Evolutionary conservation across 371 early-diverging fungal species (phyloP).

Genomic region (Rhizopus arrhizus): DNA sequence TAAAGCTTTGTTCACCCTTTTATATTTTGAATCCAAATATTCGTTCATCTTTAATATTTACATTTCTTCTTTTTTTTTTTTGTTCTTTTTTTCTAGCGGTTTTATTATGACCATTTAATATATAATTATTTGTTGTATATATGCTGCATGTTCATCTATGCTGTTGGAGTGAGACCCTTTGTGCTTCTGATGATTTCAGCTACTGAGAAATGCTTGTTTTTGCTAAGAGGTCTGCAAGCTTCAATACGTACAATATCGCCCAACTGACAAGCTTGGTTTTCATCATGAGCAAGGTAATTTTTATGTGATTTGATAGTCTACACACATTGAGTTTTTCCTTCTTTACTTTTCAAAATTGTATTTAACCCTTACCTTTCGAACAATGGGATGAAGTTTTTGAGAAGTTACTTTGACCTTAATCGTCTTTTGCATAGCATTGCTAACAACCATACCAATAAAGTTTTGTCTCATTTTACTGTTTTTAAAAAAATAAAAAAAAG

Average conservation of each 20-base stretch:
- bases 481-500: not conserved
- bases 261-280: conserved; percentile 75
- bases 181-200: conserved; percentile 77
- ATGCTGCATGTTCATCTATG: not conserved
- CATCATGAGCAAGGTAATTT: conserved; percentile 91
- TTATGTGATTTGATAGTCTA: conserved; percentile 73
- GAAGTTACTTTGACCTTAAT: conserved; percentile 86
- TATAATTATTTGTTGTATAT: too few species aligned
- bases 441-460: conserved; percentile 84
- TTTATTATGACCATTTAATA: too few species aligned
- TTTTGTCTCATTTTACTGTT: conserved; percentile 68
- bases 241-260: conserved; percentile 94
- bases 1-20: too few species aligned
- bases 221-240: conserved; percentile 86
- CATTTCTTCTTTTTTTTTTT: too few species aligned
- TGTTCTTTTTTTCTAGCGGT: too few species aligned
- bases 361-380: conserved; percentile 73
- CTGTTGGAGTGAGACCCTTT: conserved; percentile 15
- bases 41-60: too few species aligned
- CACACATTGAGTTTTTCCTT: not conserved
- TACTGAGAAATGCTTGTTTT: conserved; percentile 84
- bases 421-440: conserved; percentile 90
- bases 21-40: too few species aligned
- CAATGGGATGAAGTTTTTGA: conserved; percentile 77
- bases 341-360: not conserved